A percentile compares a stretch with the other conserved stretches of the same genome.
Evolutionary conservation across 371 early-diverging fungal species (phyloP).

Genomic region (Syncephalastrum racemosum): DNA sequence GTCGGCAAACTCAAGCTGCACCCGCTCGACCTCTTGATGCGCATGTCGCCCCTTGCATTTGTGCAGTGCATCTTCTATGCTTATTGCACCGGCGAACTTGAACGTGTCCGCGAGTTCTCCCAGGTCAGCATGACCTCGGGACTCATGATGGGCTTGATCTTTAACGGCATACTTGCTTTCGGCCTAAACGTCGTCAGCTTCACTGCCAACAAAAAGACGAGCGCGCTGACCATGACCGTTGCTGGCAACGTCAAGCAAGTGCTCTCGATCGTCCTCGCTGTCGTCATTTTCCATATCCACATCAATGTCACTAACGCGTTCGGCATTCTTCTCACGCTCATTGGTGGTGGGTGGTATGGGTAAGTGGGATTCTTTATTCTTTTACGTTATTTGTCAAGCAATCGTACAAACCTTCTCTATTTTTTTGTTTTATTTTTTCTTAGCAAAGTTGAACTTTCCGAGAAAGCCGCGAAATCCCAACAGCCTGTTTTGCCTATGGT

Average conservation of each 20-base stretch:
- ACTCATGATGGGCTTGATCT: constrained; percentile 54
- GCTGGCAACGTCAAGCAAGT: constrained; percentile 90
- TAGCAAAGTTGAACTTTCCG: constrained; percentile 15
- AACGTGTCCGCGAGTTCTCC: constrained; percentile 50
- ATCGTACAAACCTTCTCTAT: too few species aligned
- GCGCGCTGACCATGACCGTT: constrained; percentile 86
- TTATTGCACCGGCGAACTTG: constrained; percentile 69
- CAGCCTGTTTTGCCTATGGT: constrained; percentile 5
- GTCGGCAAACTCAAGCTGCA: constrained; percentile 78
- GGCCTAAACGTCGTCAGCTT: constrained; percentile 80
- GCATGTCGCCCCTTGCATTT: constrained; percentile 83
- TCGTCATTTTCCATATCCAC: constrained; percentile 69
- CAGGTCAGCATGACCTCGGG: constrained; percentile 42
- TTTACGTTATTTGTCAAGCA: not conserved
- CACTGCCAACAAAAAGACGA: constrained; percentile 82
- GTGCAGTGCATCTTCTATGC: constrained; percentile 72
- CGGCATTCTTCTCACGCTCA: constrained; percentile 77
- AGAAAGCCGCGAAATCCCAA: constrained; percentile 8
- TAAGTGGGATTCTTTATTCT: constrained; percentile 16
- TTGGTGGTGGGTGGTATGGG: constrained; percentile 72
- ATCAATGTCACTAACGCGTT: constrained; percentile 67
- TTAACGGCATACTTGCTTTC: constrained; percentile 86
- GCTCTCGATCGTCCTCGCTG: constrained; percentile 74
- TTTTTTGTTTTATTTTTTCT: not conserved
- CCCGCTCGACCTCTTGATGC: constrained; percentile 78